Base-by-base conservation (phyloP, 148 eudicot species). In the Talinum fruticosum region DNA sequence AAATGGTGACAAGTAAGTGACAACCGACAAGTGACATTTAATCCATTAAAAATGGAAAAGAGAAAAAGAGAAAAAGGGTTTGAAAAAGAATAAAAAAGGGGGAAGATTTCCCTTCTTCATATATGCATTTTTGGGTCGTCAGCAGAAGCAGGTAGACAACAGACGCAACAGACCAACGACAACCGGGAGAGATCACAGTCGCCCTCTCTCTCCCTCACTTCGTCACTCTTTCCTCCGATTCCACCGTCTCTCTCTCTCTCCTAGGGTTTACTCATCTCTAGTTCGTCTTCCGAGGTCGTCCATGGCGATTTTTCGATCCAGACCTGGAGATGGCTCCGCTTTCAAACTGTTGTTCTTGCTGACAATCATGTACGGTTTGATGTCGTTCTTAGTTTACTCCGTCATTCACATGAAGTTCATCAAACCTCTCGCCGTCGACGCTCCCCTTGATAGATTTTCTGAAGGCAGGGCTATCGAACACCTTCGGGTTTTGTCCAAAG, bases 401-500 rank as follows among this genome's bases (percentile, higher is more conserved):
- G 90, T 87, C 59, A 82, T 93, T 67, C 91, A 93, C 74, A 79
- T 93, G 92, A 87, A 88, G 79, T 88, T 91, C 83, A 73, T 93
- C 34, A 84, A 75, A 18, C 99, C 99, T 2, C 90, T 91, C 67
- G 88, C 71, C 6, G 1, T 81, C 37, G 88, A 93, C 87, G 93
- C 99, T 0, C 97, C 99, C 19, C 82, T 83, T 12, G 88, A 91
- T 68, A 83, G 82, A 0, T 96, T 96, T 73, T 96, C 99, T 16
- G 99, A 93, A 77, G 97, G 86, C 19, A 82, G 99, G 75, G 99
- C 99, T 62, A 13, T 96, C 54, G 82, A 93, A 33, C 99, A 96
- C 76, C 83, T 96, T 69, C 90, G 87, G 5, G 97, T 96, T n/a
- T 75, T 96, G 68, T 36, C 99, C 10, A 45, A 87, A 24, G 97